These are phyloP conservation scores for Fragaria vesca DNA, from an alignment of 306 rosid species.

Conservation along the genomic window DNA sequence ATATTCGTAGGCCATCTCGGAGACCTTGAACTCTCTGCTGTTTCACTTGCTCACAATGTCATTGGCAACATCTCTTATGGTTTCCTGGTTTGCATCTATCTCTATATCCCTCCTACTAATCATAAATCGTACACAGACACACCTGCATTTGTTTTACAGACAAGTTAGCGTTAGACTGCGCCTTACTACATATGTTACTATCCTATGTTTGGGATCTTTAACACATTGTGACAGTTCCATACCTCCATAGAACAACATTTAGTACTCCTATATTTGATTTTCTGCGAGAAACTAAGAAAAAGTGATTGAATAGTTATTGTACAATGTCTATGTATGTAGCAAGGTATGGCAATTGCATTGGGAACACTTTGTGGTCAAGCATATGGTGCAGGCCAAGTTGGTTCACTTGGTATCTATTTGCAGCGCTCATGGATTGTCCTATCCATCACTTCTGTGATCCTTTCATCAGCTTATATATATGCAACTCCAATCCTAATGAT, in stretches of 20 bases:
- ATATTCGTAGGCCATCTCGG: slow-evolving; percentile 25
- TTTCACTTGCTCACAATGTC: slow-evolving; percentile 18
- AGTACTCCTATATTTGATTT: not conserved
- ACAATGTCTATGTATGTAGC: slow-evolving; percentile 4
- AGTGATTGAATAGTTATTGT: not conserved
- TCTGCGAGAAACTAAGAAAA: not conserved
- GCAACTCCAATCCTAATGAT: slow-evolving; percentile 21
- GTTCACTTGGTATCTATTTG: slow-evolving; percentile 17
- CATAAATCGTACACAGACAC: not conserved
- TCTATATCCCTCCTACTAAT: not conserved
- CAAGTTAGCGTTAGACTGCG: not conserved
- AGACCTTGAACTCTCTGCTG: slow-evolving; percentile 23
- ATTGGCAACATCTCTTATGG: slow-evolving; percentile 18
- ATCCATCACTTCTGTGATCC: not conserved
- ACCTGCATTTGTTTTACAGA: not conserved
- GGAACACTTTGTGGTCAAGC: slow-evolving; percentile 31
- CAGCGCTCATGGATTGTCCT: slow-evolving; percentile 29
- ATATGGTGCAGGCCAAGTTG: slow-evolving; percentile 25
- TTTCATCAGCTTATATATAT: slow-evolving; percentile 9
- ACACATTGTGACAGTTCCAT: not conserved
- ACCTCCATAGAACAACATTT: not conserved
- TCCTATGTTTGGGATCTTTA: not conserved
- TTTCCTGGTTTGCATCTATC: slow-evolving; percentile 14
- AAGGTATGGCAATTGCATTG: slow-evolving; percentile 25
- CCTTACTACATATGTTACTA: too few relatives aligned